Base-by-base conservation (phyloP, 2,329 filamentous ascomycete species). In the Acephala macrosclerotiorum region DNA sequence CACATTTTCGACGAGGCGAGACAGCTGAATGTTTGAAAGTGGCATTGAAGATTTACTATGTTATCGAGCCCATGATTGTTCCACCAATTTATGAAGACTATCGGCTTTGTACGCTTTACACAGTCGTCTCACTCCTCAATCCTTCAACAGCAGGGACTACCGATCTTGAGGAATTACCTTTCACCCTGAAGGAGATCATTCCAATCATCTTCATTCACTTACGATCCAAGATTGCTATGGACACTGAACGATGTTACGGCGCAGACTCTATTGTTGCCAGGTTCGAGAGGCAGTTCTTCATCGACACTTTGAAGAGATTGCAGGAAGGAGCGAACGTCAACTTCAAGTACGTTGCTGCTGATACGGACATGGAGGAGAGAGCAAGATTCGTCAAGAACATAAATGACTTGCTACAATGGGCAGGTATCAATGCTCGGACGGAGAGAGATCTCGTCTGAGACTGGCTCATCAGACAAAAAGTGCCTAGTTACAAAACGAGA, bases 341-440 rank as follows among this genome's bases (percentile, higher is more conserved):
- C 33, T 33, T 29, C n/a, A 18, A 29, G 22, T 63, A 58, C 26
- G 18, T 58, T 40, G 20, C 55, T 1, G 36, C 35, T 26, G 36
- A 7, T 33, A 51, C 33, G 14, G 58, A 42, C 20, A 29, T 26
- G 1, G 55, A 53, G 9, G 55, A 35, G 22, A 58, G 38, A 22
- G 18, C 9, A 14, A 26, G 33, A 0, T 53, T 58, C n/a, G 29
- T 63, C 5, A 51, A 33, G 40, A 45, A 53, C 2, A 63, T 63
- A 29, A 63, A 58, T 36, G 14, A 38, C 9, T 40, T 63, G 20
- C 8, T 63, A 22, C 29, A 45, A 22, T 63, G 61, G 61, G 61
- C 61, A 29, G 42, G 18, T 11, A 55, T 63, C 29, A 16, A 18
- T 58, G 18, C 53, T 29, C 35, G 25, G 9, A 40, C 20, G 14